Evolutionary conservation across 73 alveolate genomes (phyloP), one percentile per base, ranked within the genome.

Genomic region (Paramecium sexaurelia): DNA sequence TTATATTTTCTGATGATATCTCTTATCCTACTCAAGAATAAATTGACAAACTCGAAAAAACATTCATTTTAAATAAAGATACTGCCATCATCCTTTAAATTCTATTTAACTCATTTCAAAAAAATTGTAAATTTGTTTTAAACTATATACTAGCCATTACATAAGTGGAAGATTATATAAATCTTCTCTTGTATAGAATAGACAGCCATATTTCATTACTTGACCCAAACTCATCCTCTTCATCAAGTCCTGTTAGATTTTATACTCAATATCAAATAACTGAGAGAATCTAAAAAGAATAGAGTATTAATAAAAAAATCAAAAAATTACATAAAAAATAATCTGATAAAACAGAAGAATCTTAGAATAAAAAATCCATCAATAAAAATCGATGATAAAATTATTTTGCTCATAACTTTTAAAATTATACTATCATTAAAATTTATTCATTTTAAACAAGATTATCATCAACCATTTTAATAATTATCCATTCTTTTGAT

Each of bases 211-310:
- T 78, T 8, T 78, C 45, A 20, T 19, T 78, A 27, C 36, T 78
- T 32, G 73, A 78, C 1, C 41, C 39, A 7, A 20, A 78, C 3
- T 78, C 90, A 3, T 37, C 90, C 15, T 78, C 35, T 24, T 40
- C 75, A 8, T 40, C 90, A 78, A 78, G 75, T 43, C 66, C 87
- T 27, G 29, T 36, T 73, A 13, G 24, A 32, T 73, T 73, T 32
- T 27, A 73, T 37, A 27, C 61, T n/a, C 22, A 73, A 32, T 32
- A 73, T 39, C 2, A 73, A 73, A 10, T 73, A 15, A 73, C 15
- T 15, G 85, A 69, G 6, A 27, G 33, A 33, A 32, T 73, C 33
- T 11, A 35, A 39, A 73, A 73, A 13, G 87, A 32, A 19, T 26
- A 61, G 24, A 29, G 83, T 24, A 32, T 61, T 26, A 61, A 61